These are phyloP conservation scores for Sugiyamaella qingdaonensis DNA, from an alignment of 805 yeast species.

Conservation along the genomic window DNA sequence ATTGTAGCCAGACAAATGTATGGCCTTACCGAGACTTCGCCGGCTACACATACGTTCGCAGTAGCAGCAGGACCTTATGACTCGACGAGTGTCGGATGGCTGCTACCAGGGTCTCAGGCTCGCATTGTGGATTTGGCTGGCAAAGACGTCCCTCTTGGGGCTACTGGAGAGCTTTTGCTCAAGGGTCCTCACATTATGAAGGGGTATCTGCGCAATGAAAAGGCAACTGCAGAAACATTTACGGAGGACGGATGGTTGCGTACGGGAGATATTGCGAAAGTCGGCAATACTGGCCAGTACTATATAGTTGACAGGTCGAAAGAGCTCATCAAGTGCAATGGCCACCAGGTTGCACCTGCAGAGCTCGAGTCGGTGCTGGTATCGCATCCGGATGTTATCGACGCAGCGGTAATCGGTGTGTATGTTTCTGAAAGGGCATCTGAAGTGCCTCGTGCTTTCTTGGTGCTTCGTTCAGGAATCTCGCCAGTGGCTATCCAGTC, in stretches of 20 bases:
- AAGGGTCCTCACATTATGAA: conserved; percentile 51
- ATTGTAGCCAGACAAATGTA: conserved; percentile 29
- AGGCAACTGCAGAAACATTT: conserved; percentile 43
- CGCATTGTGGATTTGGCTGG: conserved; percentile 38
- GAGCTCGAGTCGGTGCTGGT: conserved; percentile 84
- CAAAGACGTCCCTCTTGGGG: conserved; percentile 49
- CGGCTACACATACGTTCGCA: conserved; percentile 16
- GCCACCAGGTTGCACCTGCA: conserved; percentile 92
- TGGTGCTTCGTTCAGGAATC: conserved; percentile 26
- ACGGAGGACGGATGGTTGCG: conserved; percentile 43
- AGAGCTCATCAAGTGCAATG: conserved; percentile 40
- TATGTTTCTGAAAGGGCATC: conserved; percentile 72
- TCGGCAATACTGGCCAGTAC: conserved; percentile 42
- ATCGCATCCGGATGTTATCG: conserved; percentile 70
- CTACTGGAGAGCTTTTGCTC: conserved; percentile 46
- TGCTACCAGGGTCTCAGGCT: conserved; percentile 45
- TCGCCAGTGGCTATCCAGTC: conserved; percentile 25
- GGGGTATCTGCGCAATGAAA: conserved; percentile 45
- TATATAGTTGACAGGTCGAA: conserved; percentile 39
- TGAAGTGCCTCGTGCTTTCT: conserved; percentile 42
- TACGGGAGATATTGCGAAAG: conserved; percentile 53
- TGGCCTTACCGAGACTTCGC: conserved; percentile 20
- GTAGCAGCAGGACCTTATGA: conserved; percentile 33
- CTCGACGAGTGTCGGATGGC: conserved; percentile 43
- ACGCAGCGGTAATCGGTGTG: conserved; percentile 85